Evolutionary conservation across 2,329 filamentous ascomycete species (phyloP), one percentile per base, ranked within the genome.

Genomic region (Botrytis deweyae): DNA sequence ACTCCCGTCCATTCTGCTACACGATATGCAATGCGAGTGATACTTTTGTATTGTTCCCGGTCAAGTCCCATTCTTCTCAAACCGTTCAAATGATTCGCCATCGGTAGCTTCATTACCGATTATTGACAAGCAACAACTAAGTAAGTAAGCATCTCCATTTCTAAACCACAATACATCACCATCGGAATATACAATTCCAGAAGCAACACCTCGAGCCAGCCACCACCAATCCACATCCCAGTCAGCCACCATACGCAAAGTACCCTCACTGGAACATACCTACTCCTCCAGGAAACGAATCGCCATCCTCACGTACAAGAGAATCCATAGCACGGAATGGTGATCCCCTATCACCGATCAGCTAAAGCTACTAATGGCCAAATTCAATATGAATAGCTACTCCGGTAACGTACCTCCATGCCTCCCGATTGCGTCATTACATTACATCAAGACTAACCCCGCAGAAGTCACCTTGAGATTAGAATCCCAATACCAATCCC

Each of bases 11-110:
- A 14, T n/a, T 52, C 49, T 52, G 25, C 49, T 12, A 7, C 25
- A 3, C 5, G 12, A 52, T 52, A n/a, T 5, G 49, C 12, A n/a
- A 7, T 1, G 4, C 10, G 4, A 25, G 2, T 2, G 25, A 14
- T 12, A 1, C 25, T n/a, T 14, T 4, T 4, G 4, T 4, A n/a
- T 3, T 14, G 25, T 52, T 16, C 9, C 18, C 3, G 2, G n/a
- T n/a, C 49, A 14, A n/a, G 4, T 7, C 49, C 10, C 49, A n/a
- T 52, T 52, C 12, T 25, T 52, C 49, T n/a, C 22, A 52, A 16
- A n/a, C 4, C 10, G 4, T n/a, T 52, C 25, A 14, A n/a, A 0
- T n/a, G 49, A 14, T 52, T n/a, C 25, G 5, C 25, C 12, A n/a
- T 52, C 49, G 25, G 10, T 52, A 52, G 6, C 5, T 10, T n/a